Base-by-base conservation (phyloP, 306 rosid genomes). In the Gynostemma pentaphyllum region DNA sequence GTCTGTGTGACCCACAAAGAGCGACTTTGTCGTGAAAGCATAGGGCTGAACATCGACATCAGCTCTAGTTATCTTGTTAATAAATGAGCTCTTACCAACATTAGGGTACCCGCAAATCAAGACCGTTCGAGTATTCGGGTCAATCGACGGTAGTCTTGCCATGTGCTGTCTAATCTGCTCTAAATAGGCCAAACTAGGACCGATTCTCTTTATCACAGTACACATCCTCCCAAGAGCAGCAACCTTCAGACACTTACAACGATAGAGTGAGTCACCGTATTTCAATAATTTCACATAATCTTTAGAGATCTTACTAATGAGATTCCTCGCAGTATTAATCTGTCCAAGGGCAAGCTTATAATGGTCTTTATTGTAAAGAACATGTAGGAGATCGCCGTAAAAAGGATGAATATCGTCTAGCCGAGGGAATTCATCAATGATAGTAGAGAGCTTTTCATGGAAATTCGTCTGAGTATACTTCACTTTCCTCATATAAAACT, bases 141-240 rank as follows among this genome's bases (percentile, higher is more conserved):
- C 97, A 27, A 90, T 83, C 0, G 95, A 84, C 4, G 97, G 97
- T 29, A 90, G 80, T 84, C 97, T 87, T 6, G 97, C 90, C 95
- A 90, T 82, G 56, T 90, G 95, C 57, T 87, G 97, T 56, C 95
- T 82, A 68, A 90, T 82, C 73, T 87, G 97, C 47, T 90, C 97
- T 12, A 87, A 74, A 49, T 90, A 87, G n/a, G 95, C 94, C 82
- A 90, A 81, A 73, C 95, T 90, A 4, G 97, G 94, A 45, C 85
- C 88, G 48, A 87, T 69, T 79, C 90, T 83, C 79, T 90, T 90
- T 11, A 90, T 66, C 69, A 90, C 97, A 34, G 95, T 90, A 65
- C 95, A 90, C 97, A 90, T 90, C 32, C 95, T 82, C 5, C 97
- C 97, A 74, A 90, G 90, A 41, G 95, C 97, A 44, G 90, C 95